These are phyloP conservation scores for Staphylotrichum longicolle DNA, from an alignment of 495 filamentous ascomycete genomes.

Conservation along the genomic window DNA sequence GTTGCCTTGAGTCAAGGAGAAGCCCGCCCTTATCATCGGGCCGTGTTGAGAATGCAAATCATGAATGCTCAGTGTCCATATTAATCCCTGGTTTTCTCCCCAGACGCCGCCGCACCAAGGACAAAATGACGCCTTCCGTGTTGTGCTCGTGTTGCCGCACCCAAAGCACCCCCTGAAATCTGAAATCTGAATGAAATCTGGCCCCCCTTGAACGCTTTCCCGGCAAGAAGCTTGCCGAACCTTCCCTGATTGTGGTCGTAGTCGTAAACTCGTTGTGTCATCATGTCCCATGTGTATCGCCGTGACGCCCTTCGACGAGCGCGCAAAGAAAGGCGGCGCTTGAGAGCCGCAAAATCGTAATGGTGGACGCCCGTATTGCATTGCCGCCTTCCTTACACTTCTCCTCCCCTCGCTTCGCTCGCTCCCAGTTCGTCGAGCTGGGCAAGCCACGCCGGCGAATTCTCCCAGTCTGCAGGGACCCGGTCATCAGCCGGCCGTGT, in stretches of 20 bases:
- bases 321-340: too few species aligned
- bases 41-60: background rate
- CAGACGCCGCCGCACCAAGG: background rate
- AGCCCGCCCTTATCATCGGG: background rate
- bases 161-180: background rate
- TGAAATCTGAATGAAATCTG: too few species aligned
- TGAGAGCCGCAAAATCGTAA: too few species aligned
- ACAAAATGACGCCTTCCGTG: conserved; percentile 7
- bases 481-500: conserved; percentile 39
- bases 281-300: background rate
- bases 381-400: background rate
- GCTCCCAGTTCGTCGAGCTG: conserved; percentile 40
- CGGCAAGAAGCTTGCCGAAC: background rate
- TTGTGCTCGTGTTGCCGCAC: background rate
- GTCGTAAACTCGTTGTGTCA: conserved; percentile 2
- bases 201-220: background rate
- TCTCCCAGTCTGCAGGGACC: conserved; percentile 43
- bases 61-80: background rate
- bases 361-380: too few species aligned
- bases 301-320: too few species aligned
- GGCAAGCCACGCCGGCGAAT: conserved; percentile 43
- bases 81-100: background rate
- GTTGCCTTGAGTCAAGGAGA: background rate
- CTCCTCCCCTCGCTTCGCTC: conserved; percentile 33
- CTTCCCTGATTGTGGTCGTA: background rate